A percentile compares a stretch with the other conserved stretches of the same genome.
These are phyloP conservation scores for Aspergillus nanangensis DNA, from an alignment of 495 filamentous ascomycete genomes.

Conservation along the genomic window DNA sequence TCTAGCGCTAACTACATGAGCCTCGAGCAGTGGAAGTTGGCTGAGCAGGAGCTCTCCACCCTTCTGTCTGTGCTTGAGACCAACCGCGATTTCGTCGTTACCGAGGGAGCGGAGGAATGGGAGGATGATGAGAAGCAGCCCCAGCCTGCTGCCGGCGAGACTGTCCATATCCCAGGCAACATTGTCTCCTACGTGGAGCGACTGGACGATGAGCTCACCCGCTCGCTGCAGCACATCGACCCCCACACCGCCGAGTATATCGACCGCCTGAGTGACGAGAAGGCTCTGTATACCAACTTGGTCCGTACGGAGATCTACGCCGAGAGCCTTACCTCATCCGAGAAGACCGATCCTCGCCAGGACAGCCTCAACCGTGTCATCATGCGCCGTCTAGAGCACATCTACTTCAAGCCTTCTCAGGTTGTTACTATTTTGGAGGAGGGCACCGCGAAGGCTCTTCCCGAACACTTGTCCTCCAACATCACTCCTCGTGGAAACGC, in stretches of 20 bases:
- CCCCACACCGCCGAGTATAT: conserved; percentile 99
- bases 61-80: conserved; percentile 76
- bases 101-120: conserved; percentile 95
- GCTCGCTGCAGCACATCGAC: conserved; percentile 93
- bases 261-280: conserved; percentile 86
- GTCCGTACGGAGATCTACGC: conserved; percentile 82
- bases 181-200: conserved; percentile 92
- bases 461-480: conserved; percentile 62
- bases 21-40: conserved; percentile 93
- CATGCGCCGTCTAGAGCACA: conserved; percentile 90
- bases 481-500: conserved; percentile 68
- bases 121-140: conserved; percentile 96
- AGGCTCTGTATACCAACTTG: conserved; percentile 86
- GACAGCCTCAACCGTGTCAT: conserved; percentile 86
- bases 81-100: conserved; percentile 72
- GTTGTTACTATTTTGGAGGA: conserved; percentile 91
- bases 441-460: conserved; percentile 82
- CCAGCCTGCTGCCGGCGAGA: conserved; percentile 62
- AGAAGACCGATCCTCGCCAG: conserved; percentile 68
- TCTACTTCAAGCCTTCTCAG: conserved; percentile 98
- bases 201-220: conserved; percentile 94
- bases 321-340: conserved; percentile 68
- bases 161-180: conserved; percentile 85
- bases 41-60: conserved; percentile 75
- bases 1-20: conserved; percentile 79